Percentiles rank a stretch among this genome's conserved stretches.
Evolutionary conservation across 2,329 filamentous ascomycete species (phyloP).

Genomic region (Endothia cerciana): DNA sequence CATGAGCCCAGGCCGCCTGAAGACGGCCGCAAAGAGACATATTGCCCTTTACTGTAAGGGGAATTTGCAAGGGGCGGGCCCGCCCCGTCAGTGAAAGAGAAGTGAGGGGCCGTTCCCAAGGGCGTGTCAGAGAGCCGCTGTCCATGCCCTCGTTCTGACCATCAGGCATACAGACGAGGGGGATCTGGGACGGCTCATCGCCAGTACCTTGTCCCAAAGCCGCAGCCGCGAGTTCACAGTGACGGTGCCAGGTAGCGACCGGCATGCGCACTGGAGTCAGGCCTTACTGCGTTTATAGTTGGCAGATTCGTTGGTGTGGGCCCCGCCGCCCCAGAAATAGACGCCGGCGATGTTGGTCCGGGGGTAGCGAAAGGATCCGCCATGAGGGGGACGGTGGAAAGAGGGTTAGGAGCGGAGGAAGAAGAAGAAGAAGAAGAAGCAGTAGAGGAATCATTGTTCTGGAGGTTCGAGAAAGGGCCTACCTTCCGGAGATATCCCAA

Average conservation of each 20-base stretch:
- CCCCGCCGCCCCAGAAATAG: conserved; percentile 9
- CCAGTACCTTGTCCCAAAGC: neutral
- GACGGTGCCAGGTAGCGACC: neutral
- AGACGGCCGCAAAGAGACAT: neutral
- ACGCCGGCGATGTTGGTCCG: neutral
- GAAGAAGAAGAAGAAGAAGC: conserved; percentile 16
- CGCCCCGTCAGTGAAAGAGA: neutral
- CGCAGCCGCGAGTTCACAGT: neutral
- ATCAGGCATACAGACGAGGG: neutral
- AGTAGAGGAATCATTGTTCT: conserved; percentile 9
- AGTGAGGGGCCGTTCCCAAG: neutral
- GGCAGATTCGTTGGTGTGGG: conserved; percentile 14
- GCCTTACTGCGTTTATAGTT: conserved; percentile 23
- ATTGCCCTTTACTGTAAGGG: too few relatives aligned
- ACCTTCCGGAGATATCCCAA: conserved; percentile 29
- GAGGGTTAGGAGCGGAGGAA: conserved; percentile 17
- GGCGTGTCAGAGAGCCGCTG: neutral
- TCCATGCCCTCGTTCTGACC: neutral
- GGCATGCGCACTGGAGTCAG: neutral
- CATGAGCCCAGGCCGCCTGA: neutral
- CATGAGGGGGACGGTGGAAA: conserved; percentile 21
- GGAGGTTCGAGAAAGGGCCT: conserved; percentile 24
- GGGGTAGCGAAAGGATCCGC: conserved; percentile 12
- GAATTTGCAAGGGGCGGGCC: too few relatives aligned
- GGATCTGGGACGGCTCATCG: neutral